Percentiles rank a stretch among this genome's conserved stretches.
Conservation (phyloP, 495 filamentous ascomycete species). For the Podospora sp. region DNA sequence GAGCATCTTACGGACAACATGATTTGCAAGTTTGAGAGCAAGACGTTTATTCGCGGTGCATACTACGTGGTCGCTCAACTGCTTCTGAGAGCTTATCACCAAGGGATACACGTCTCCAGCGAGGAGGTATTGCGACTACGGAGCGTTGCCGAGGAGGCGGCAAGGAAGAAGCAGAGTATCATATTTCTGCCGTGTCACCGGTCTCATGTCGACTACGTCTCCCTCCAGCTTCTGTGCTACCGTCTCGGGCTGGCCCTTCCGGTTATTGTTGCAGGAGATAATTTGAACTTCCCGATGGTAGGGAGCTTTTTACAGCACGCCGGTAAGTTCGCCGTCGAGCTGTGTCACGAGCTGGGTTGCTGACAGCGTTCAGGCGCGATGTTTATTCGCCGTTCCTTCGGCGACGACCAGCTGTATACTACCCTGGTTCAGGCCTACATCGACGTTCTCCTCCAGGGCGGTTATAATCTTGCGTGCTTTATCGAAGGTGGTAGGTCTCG, state of each 20-base stretch:
- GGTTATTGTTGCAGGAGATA: slow-evolving; percentile 94
- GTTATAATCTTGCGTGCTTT: slow-evolving; percentile 95
- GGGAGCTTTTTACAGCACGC: slow-evolving; percentile 92
- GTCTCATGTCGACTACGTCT: slow-evolving; percentile 95
- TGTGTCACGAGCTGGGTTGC: not conserved
- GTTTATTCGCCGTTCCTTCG: slow-evolving; percentile 93
- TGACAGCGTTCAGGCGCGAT: slow-evolving; percentile 67
- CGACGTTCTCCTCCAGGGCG: slow-evolving; percentile 84
- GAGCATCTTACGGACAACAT: slow-evolving; percentile 86
- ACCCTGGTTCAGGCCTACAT: slow-evolving; percentile 95
- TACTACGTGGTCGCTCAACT: slow-evolving; percentile 90
- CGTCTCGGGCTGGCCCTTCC: slow-evolving; percentile 85
- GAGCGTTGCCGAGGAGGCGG: slow-evolving; percentile 77
- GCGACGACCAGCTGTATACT: slow-evolving; percentile 84
- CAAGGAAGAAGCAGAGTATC: slow-evolving; percentile 87
- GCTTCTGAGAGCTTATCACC: slow-evolving; percentile 89
- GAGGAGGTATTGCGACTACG: slow-evolving; percentile 86
- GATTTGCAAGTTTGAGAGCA: slow-evolving; percentile 99
- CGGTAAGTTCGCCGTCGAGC: slow-evolving; percentile 47
- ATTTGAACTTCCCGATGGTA: slow-evolving; percentile 89
- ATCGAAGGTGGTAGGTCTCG: slow-evolving; percentile 92
- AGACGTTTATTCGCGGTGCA: slow-evolving; percentile 84
- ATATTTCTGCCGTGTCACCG: slow-evolving; percentile 94
- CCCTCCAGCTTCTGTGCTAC: slow-evolving; percentile 91
- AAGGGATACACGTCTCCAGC: slow-evolving; percentile 95